Evolutionary conservation across 2,329 filamentous ascomycete genomes (phyloP).

Genomic region (Pseudocercospora eumusae): DNA sequence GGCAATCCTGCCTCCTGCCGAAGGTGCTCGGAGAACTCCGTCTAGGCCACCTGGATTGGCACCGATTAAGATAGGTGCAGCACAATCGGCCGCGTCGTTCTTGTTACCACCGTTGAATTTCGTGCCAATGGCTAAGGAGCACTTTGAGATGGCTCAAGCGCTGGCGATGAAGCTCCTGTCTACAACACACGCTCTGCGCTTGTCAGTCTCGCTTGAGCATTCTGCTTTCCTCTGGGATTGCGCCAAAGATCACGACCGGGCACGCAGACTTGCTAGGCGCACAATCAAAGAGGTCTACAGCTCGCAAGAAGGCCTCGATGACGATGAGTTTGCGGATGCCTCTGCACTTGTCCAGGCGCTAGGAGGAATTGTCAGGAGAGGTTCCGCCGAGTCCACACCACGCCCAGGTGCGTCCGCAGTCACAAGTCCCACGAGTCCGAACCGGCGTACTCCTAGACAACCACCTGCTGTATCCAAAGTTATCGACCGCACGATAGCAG

Average conservation of each 20-base stretch:
- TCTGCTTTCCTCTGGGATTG: conserved; percentile 93
- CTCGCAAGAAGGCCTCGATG: conserved; percentile 87
- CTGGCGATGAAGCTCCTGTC: conserved; percentile 76
- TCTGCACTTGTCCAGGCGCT: conserved; percentile 83
- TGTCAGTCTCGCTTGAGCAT: conserved; percentile 91
- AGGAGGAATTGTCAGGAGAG: conserved; percentile 84
- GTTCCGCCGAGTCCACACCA: conserved; percentile 42
- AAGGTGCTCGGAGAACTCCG: conserved; percentile 37
- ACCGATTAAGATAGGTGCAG: conserved; percentile 35
- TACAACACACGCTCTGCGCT: conserved; percentile 82
- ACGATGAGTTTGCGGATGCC: conserved; percentile 91
- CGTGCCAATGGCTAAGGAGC: conserved; percentile 74
- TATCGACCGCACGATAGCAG: conserved; percentile 39
- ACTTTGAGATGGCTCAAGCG: conserved; percentile 74
- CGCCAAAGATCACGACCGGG: conserved; percentile 74
- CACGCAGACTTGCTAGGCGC: conserved; percentile 73
- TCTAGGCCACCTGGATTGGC: conserved; percentile 46
- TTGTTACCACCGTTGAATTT: conserved; percentile 79
- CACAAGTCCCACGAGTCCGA: conserved; percentile 21
- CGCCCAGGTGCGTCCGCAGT: conserved; percentile 19
- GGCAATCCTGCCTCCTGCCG: conserved; percentile 30
- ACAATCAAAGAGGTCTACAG: conserved; percentile 91
- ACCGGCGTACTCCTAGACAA: conserved; percentile 14
- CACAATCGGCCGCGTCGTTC: conserved; percentile 62
- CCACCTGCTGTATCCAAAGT: background rate